Percentiles rank a stretch among this genome's conserved stretches.
phyloP scores from a whole-genome alignment of 1,284 basidiomycete genomes.

The Lentinus polychrous region DNA sequence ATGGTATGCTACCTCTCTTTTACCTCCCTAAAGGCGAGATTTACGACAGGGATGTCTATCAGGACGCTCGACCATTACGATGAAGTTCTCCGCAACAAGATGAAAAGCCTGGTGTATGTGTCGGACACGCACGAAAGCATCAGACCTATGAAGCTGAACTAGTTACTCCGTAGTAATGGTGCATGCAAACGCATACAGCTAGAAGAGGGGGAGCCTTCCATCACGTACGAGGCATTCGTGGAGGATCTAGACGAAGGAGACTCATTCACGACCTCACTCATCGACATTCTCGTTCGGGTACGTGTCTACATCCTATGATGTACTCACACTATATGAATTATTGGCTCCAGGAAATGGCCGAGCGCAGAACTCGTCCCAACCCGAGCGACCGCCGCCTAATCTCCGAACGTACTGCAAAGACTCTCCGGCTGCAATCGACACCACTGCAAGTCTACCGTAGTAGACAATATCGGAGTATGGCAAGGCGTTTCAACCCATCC shows the following conservation, averaged over 20 bases:
- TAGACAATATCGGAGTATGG: constrained; percentile 25
- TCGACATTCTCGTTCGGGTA: constrained; percentile 70
- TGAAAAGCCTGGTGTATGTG: constrained; percentile 65
- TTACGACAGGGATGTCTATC: constrained; percentile 2
- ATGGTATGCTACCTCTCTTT: constrained; percentile 18
- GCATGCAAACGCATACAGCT: constrained; percentile 55
- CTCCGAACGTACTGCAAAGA: constrained; percentile 54
- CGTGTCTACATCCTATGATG: constrained; percentile 15
- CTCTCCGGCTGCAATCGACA: constrained; percentile 48
- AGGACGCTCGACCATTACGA: constrained; percentile 67
- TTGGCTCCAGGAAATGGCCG: constrained; percentile 55
- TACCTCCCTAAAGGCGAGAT: background rate
- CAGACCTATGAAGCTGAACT: background rate
- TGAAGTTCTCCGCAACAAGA: constrained; percentile 60
- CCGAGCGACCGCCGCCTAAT: constrained; percentile 52
- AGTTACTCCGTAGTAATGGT: constrained; percentile 39
- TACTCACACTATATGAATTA: background rate
- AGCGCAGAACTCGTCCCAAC: constrained; percentile 48
- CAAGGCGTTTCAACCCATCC: constrained; percentile 9
- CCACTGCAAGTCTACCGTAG: constrained; percentile 45
- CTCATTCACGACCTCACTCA: constrained; percentile 61
- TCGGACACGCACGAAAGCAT: constrained; percentile 8
- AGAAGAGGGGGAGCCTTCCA: constrained; percentile 50
- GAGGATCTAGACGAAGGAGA: constrained; percentile 67
- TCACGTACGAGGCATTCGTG: constrained; percentile 65